These are phyloP conservation scores for Globisporangium perplexum DNA, from an alignment of 352 stramenopile species.

Conservation along the genomic window DNA sequence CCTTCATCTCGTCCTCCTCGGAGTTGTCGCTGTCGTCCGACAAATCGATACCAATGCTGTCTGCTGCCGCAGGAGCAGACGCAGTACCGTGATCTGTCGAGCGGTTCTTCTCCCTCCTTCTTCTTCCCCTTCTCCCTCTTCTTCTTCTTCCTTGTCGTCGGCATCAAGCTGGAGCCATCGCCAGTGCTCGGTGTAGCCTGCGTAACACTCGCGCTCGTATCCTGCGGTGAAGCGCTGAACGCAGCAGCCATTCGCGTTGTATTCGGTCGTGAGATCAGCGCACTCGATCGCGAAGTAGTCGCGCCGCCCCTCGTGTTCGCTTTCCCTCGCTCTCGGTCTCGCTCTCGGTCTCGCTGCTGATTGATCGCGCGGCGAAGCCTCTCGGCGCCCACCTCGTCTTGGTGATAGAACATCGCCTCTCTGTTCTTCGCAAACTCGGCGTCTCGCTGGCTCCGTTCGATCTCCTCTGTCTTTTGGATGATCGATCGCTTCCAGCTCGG, in stretches of 20 bases:
- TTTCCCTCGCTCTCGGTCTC: neutral
- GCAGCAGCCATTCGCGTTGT: neutral
- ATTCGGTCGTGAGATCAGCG: too few relatives aligned
- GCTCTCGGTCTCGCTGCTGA: slow-evolving; percentile 3
- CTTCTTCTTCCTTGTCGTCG: slow-evolving; percentile 24
- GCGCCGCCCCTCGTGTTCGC: neutral
- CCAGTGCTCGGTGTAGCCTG: neutral
- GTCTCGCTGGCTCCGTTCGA: neutral
- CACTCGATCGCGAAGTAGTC: too few relatives aligned
- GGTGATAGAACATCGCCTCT: slow-evolving; percentile 1
- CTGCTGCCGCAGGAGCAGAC: neutral
- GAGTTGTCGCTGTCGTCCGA: neutral
- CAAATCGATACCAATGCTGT: neutral
- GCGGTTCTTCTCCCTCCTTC: neutral
- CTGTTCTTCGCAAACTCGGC: neutral
- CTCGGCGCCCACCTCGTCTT: neutral
- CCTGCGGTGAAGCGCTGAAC: neutral
- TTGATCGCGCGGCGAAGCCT: neutral
- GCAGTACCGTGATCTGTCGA: too few relatives aligned
- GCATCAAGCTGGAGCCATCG: neutral
- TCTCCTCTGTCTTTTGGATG: slow-evolving; percentile 4
- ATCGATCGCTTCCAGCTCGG: slow-evolving; percentile 9
- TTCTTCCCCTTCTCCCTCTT: slow-evolving; percentile 2
- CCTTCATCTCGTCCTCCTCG: neutral
- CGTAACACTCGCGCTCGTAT: too few relatives aligned